Conservation (phyloP, 23 red algal genomes). For the Gracilariopsis chorda region DNA sequence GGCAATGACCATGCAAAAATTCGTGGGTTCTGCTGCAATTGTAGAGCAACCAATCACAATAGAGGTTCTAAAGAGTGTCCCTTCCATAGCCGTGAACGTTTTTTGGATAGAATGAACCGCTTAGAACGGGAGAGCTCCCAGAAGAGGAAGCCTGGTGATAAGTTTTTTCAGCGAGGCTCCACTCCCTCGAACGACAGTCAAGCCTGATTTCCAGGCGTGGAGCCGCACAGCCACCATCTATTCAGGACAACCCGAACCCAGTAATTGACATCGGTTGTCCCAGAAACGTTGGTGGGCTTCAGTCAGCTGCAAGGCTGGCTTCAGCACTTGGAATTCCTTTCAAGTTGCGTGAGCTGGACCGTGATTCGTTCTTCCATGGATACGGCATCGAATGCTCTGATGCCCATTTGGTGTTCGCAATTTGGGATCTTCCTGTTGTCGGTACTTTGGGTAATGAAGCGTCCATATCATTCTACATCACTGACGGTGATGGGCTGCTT, state of each 20-base stretch:
- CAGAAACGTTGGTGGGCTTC: background rate
- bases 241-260: background rate
- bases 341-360: background rate
- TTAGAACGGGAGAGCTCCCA: background rate
- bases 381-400: slow-evolving; percentile 5
- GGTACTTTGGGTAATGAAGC: background rate
- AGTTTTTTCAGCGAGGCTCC: slow-evolving; percentile 52
- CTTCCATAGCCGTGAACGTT: background rate
- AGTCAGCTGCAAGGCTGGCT: background rate
- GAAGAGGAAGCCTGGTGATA: too few species aligned
- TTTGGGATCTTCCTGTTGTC: background rate
- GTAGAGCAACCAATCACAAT: background rate
- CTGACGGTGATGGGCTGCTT: background rate
- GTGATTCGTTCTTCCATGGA: background rate
- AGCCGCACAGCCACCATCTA: background rate
- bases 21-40: background rate
- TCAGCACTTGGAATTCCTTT: background rate
- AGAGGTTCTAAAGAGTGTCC: background rate
- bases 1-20: background rate
- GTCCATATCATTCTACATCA: background rate
- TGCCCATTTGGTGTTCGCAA: background rate
- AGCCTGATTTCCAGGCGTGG: background rate
- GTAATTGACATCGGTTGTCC: background rate
- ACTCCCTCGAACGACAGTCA: background rate
- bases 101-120: too few species aligned